phyloP scores from a whole-genome alignment of 2,329 filamentous ascomycete species.

The Macrophomina pseudophaseolina region DNA sequence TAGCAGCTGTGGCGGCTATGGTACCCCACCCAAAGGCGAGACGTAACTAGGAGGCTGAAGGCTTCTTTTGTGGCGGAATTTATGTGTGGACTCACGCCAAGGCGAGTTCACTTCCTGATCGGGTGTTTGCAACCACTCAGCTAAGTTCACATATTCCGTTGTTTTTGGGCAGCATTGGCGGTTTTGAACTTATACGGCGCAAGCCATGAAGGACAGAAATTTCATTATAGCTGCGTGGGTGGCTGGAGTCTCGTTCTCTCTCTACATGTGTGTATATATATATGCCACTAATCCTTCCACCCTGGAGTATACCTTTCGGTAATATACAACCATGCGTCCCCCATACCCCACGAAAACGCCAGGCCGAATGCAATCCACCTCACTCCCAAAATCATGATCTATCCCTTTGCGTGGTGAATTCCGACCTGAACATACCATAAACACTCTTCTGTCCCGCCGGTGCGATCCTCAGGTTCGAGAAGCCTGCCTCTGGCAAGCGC shows the following conservation, averaged over 20 bases:
- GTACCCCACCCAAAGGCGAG: conserved; percentile 3
- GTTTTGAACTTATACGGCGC: not conserved
- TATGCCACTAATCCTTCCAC: not conserved
- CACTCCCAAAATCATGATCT: not conserved
- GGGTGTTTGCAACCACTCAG: not conserved
- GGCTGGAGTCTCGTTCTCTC: too few species aligned
- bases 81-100: not conserved
- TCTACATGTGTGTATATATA: too few species aligned
- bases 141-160: not conserved
- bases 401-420: not conserved
- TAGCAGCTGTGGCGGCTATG: not conserved
- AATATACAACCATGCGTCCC: not conserved
- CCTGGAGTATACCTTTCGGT: not conserved
- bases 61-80: conserved; percentile 16
- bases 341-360: not conserved
- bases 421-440: conserved; percentile 10
- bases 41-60: not conserved
- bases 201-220: not conserved
- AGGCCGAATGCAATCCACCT: not conserved
- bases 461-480: conserved; percentile 65
- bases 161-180: not conserved
- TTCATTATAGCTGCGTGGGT: too few species aligned
- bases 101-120: not conserved
- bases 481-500: conserved; percentile 75
- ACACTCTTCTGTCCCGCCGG: conserved; percentile 17